Evolutionary conservation across 108 stramenopile species (phyloP), one percentile per base, ranked within the genome.

Genomic region (Asterionellopsis glacialis): DNA sequence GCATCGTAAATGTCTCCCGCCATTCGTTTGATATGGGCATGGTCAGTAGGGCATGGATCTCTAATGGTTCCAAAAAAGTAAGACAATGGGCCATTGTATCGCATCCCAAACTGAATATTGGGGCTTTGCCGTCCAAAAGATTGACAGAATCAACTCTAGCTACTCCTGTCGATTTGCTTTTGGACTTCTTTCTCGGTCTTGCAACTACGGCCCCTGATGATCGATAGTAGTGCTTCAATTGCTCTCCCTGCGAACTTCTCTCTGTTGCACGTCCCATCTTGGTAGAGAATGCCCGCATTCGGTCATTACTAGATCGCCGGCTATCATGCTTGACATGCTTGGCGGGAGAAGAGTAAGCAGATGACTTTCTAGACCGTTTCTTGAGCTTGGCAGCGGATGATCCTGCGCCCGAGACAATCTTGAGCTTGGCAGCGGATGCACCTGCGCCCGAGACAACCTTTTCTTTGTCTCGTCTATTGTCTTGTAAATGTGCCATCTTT

Each of bases 71-170:
- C 39, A 92, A 57, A 58, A 79, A 92, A 7, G 90, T 76, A 38
- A 84, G 61, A 40, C 82, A 64, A 45, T 78, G 73, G 12, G 83
- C 87, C 87, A 92, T 87, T n/a, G 80, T 58, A 74, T 92, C 90
- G 14, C 69, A 67, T 13, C 87, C 84, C 39, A 92, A 19, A 4
- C 53, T 53, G 52, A 86, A 75, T 33, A 90, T 58, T 9, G 61
- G 26, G 12, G 73, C 23, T 44, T 73, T 62, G 1, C 59, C 59
- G 7, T 61, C 47, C 12, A 63, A 25, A 7, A 44, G 42, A 38
- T 63, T 63, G 28, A 9, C 21, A 19, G 18, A 40, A 9, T 16
- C 40, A 7, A 21, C n/a, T 57, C 39, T 57, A 5, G n/a, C 39
- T 25, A 19, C 16, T 4, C 45, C 16, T 38, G 56, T 39, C 18